Percentiles rank a stretch among this genome's conserved stretches.
Conservation (phyloP, 23 red algal genomes). For the Gracilaria domingensis region DNA sequence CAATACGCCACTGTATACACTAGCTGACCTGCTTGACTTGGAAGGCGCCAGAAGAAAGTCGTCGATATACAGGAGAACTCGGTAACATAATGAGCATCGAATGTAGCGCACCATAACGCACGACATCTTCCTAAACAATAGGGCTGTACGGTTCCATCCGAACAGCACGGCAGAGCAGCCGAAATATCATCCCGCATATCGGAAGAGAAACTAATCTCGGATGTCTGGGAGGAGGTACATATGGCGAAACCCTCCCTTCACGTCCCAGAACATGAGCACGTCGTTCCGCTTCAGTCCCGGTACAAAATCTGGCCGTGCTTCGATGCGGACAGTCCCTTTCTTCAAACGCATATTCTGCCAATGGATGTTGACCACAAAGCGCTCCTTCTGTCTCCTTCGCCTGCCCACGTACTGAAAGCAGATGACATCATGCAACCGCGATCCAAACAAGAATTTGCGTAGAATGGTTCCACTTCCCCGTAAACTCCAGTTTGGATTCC, state of each 20-base stretch:
- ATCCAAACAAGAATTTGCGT: neutral
- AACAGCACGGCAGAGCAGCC: neutral
- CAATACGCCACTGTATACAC: neutral
- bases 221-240: conserved; percentile 47
- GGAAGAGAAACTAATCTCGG: conserved; percentile 20
- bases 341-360: conserved; percentile 10
- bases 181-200: neutral
- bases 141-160: neutral
- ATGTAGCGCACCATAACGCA: neutral
- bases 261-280: conserved; percentile 37
- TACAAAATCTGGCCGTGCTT: neutral
- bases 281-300: neutral
- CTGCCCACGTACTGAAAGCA: conserved; percentile 4
- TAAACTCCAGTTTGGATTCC: neutral
- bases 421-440: conserved; percentile 1
- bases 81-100: neutral
- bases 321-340: conserved; percentile 11
- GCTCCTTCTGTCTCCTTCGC: neutral
- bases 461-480: neutral
- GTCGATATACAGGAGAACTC: conserved; percentile 15
- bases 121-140: conserved; percentile 15
- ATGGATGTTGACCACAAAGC: conserved; percentile 14
- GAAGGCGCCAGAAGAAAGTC: conserved; percentile 28
- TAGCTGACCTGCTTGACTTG: neutral
- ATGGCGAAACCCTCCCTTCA: conserved; percentile 52